Percentiles rank a stretch among this genome's conserved stretches.
phyloP scores from a whole-genome alignment of 208 protist species.

The Acanthamoeba healyi region DNA sequence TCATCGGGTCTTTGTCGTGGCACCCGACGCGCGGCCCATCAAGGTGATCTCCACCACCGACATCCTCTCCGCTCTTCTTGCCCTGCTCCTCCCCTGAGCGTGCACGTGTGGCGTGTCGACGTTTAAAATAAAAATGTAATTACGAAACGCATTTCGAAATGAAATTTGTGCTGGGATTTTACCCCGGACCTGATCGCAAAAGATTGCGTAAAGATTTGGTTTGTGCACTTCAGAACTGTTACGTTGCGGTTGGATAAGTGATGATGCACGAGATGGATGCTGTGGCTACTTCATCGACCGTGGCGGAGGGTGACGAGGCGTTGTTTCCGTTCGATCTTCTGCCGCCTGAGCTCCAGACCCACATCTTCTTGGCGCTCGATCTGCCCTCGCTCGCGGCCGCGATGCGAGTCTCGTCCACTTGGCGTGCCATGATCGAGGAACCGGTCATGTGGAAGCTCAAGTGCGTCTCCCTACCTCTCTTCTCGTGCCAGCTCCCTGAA shows the following conservation, averaged over 20 bases:
- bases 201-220: no score
- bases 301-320: background rate
- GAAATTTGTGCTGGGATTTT: no score
- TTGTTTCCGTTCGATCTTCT: conserved; percentile 36
- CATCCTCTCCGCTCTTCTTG: background rate
- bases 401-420: background rate
- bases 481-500: no score
- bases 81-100: background rate
- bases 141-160: no score
- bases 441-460: conserved; percentile 52
- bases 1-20: conserved; percentile 15
- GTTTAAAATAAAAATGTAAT: no score
- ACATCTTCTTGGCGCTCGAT: conserved; percentile 34
- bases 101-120: no score
- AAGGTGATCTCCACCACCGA: conserved; percentile 29
- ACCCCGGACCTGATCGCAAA: no score
- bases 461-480: background rate
- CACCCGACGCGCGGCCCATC: background rate
- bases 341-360: conserved; percentile 31
- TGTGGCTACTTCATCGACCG: no score
- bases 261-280: no score
- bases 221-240: no score
- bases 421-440: conserved; percentile 22
- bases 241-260: no score
- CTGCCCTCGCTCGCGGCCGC: background rate